Evolutionary conservation across 495 filamentous ascomycete species (phyloP).

Genomic region (Podospora bellae-mahoneyi): DNA sequence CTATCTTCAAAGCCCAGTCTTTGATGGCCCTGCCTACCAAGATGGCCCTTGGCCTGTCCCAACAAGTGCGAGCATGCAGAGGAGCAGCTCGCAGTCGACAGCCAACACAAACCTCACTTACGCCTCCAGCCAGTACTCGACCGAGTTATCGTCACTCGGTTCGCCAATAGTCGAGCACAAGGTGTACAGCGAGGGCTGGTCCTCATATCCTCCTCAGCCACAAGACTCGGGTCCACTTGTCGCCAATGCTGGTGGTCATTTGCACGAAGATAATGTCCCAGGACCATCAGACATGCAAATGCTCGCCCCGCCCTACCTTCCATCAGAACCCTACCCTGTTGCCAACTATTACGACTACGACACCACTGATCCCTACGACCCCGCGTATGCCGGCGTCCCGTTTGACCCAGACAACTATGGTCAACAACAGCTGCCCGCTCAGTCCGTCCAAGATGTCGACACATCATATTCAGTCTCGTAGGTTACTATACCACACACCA

Average conservation of each 20-base stretch:
- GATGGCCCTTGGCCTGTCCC: slow-evolving; percentile 8
- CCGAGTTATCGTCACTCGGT: slow-evolving; percentile 3
- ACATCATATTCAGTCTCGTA: background rate
- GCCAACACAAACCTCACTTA: slow-evolving; percentile 11
- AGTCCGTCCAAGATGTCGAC: background rate
- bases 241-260: background rate
- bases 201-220: background rate
- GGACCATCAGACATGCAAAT: background rate
- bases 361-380: background rate
- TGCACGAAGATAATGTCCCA: background rate
- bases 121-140: slow-evolving; percentile 3
- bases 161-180: background rate
- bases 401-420: background rate
- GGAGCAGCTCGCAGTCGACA: slow-evolving; percentile 14
- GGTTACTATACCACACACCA: background rate
- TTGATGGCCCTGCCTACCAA: background rate
- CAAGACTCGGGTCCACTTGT: background rate
- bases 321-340: background rate
- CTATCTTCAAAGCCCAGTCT: background rate
- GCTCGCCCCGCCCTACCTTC: no score
- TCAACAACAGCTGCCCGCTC: no score
- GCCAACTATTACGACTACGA: background rate
- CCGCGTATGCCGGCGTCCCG: background rate
- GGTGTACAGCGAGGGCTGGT: background rate
- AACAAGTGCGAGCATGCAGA: slow-evolving; percentile 7